Conservation (phyloP, 2,329 filamentous ascomycete species). For the Nakataea oryzae region DNA sequence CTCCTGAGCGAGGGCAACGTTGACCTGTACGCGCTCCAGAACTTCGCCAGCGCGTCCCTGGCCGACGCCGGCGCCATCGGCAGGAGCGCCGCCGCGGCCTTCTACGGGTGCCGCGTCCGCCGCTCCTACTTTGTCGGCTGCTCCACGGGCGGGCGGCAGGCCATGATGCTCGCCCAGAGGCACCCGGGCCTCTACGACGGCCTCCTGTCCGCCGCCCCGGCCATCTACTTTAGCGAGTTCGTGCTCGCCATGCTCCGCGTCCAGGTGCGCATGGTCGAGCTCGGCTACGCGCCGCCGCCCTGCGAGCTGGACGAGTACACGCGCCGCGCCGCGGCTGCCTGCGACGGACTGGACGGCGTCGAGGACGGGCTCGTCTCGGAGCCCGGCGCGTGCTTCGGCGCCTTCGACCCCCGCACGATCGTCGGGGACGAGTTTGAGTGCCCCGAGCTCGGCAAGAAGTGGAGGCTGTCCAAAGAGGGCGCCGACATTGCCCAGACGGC, state of each 20-base stretch:
- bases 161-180: conserved; percentile 34
- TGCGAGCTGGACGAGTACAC: conserved; percentile 25
- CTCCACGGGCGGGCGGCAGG: conserved; percentile 43
- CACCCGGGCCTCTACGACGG: conserved; percentile 41
- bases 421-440: conserved; percentile 1
- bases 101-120: conserved; percentile 24
- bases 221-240: conserved; percentile 17
- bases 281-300: conserved; percentile 9
- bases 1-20: conserved; percentile 13
- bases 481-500: not conserved
- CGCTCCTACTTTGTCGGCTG: conserved; percentile 42
- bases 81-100: conserved; percentile 29
- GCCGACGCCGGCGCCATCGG: conserved; percentile 23
- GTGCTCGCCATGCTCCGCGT: conserved; percentile 23
- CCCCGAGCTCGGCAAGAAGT: not conserved
- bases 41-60: conserved; percentile 13
- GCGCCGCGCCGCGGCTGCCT: conserved; percentile 25
- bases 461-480: not conserved
- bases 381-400: conserved; percentile 18
- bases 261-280: conserved; percentile 21
- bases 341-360: conserved; percentile 31
- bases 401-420: conserved; percentile 7
- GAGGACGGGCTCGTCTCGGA: conserved; percentile 27
- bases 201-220: conserved; percentile 27
- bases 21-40: conserved; percentile 10